Evolutionary conservation across 1,284 basidiomycete species (phyloP), one percentile per base, ranked within the genome.

Genomic region (Ceratobasidium sp.): DNA sequence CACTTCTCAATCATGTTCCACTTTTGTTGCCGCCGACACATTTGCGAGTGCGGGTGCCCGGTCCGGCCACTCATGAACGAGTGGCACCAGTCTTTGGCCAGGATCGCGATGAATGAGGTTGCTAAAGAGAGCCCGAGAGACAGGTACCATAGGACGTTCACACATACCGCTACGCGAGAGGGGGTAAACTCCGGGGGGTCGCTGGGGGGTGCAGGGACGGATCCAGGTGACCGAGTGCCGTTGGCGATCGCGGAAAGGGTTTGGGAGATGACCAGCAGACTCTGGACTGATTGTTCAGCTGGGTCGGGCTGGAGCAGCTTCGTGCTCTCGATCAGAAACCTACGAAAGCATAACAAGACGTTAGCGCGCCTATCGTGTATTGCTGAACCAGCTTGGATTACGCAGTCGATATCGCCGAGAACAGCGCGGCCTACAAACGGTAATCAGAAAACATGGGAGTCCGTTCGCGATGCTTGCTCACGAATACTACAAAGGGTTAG

Each of bases 1-100:
- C 52, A 54, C 20, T 49, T 15, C 31, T 49, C 31, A 6, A 62
- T n/a, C 17, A 20, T 32, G 25, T 62, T 34, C 58, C 58, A 62
- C 17, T 31, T n/a, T n/a, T n/a, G n/a, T n/a, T n/a, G n/a, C n/a
- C n/a, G n/a, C n/a, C n/a, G n/a, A n/a, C n/a, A n/a, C n/a, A n/a
- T n/a, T n/a, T n/a, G n/a, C n/a, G n/a, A n/a, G n/a, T n/a, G n/a
- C n/a, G n/a, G n/a, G n/a, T n/a, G n/a, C n/a, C n/a, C n/a, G n/a
- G n/a, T n/a, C n/a, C n/a, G n/a, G n/a, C n/a, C n/a, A n/a, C n/a
- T n/a, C n/a, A n/a, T n/a, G n/a, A n/a, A n/a, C n/a, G n/a, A n/a
- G n/a, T n/a, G n/a, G n/a, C n/a, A n/a, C n/a, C n/a, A n/a, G n/a
- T n/a, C n/a, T n/a, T n/a, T n/a, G n/a, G n/a, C n/a, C n/a, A n/a